Evolutionary conservation across 352 stramenopile species (phyloP), one percentile per base, ranked within the genome.

Genomic region (Pythium apleroticum): DNA sequence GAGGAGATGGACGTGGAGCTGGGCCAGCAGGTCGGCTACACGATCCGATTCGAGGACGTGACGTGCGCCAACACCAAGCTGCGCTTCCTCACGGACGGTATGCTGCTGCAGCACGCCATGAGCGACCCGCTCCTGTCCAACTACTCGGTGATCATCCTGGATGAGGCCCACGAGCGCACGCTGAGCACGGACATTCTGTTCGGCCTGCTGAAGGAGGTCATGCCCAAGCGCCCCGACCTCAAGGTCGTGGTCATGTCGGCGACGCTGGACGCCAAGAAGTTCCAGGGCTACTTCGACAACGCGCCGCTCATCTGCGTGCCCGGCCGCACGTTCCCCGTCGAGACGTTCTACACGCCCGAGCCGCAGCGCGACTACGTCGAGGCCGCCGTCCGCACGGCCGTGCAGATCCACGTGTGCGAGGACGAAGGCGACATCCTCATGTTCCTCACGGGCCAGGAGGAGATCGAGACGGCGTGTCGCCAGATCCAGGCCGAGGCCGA

Each of bases 231-330:
- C 2, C 84, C 75, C 19, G 96, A 99, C 71, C 85, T 99, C 33
- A 99, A 99, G 75, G 83, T 99, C 27, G 93, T 99, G 3, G 96
- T 99, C 52, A 99, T 99, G 95, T 98, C 83, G 80, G 98, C 98
- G 7, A 99, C 98, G 27, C 75, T 99, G 22, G 97, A 99, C 73
- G 97, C 98, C 20, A 81, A 95, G 68, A 99, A 99, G 73, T 98
- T 98, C 71, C 89, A 96, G 49, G 77, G 76, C 41, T 99, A 99
- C 74, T 99, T 99, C 75, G 83, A 98, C 66, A 77, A 84, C 35
- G 97, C 95, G 12, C 97, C 97, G 20, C 69, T 99, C 31, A 88
- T 96, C 52, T 74, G 74, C 28, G 98, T 99, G 20, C 97, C 97
- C 0, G 98, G 98, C 19, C 85, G 98, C 15, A 99, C 95, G 12